Conservation (phyloP, 1,284 basidiomycete genomes). For the Microbotryum saponariae region DNA sequence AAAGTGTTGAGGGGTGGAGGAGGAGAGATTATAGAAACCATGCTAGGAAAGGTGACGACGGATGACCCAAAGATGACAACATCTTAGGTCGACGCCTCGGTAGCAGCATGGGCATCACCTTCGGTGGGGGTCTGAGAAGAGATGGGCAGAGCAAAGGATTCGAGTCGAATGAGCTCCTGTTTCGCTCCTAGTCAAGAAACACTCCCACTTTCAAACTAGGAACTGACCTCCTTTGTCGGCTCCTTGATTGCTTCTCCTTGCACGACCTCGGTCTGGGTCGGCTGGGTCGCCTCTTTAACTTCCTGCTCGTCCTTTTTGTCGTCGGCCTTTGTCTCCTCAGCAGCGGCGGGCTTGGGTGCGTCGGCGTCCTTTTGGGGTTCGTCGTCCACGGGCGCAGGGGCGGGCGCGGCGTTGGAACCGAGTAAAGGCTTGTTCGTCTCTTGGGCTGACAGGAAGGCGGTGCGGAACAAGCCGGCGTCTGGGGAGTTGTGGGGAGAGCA, state of each 20-base stretch:
- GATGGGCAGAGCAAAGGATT: neutral
- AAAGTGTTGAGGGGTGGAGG: no score
- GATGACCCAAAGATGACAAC: no score
- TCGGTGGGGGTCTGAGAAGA: neutral
- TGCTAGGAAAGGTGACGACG: no score
- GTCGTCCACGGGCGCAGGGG: constrained; percentile 28
- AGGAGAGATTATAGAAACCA: no score
- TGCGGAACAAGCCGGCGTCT: constrained; percentile 86
- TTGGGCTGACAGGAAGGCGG: constrained; percentile 75
- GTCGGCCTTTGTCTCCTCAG: constrained; percentile 11
- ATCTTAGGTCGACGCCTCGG: neutral
- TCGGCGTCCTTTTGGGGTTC: constrained; percentile 11
- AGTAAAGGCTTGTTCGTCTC: constrained; percentile 53
- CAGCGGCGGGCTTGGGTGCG: constrained; percentile 11
- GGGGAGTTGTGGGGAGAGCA: constrained; percentile 10
- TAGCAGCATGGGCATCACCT: neutral
- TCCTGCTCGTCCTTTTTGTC: constrained; percentile 18
- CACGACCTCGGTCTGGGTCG: no score
- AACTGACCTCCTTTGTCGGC: neutral
- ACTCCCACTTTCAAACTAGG: neutral
- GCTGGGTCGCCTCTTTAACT: constrained; percentile 4
- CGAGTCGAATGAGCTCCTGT: neutral
- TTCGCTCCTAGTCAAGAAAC: neutral
- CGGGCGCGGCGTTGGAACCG: constrained; percentile 38
- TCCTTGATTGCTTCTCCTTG: neutral